Evolutionary conservation across 2,329 filamentous ascomycete species (phyloP).

Genomic region (Fusarium equiseti): DNA sequence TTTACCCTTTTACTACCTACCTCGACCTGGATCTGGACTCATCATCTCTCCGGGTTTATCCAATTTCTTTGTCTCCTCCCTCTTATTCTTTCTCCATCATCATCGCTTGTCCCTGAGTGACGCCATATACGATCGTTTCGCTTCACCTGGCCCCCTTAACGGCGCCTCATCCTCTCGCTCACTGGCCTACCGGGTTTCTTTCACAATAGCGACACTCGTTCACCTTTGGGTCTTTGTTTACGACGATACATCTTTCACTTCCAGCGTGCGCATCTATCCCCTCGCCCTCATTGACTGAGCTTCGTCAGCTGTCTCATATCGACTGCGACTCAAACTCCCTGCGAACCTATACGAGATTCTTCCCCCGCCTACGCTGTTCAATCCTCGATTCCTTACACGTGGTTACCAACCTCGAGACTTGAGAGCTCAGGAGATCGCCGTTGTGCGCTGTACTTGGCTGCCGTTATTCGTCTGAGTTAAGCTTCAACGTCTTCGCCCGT

Average conservation of each 20-base stretch:
- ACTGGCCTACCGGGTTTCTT: constrained; percentile 25
- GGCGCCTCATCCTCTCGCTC: constrained; percentile 34
- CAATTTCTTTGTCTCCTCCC: constrained; percentile 32
- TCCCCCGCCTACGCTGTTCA: not conserved
- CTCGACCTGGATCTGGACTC: not conserved
- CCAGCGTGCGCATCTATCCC: not conserved
- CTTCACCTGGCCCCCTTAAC: constrained; percentile 29
- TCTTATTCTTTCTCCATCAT: constrained; percentile 30
- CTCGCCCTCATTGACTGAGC: constrained; percentile 8
- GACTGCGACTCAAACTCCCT: constrained; percentile 18
- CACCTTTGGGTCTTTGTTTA: constrained; percentile 25
- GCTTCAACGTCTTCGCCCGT: constrained; percentile 39
- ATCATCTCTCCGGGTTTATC: constrained; percentile 28
- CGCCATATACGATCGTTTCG: constrained; percentile 34
- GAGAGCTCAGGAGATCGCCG: not conserved
- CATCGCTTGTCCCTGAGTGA: constrained; percentile 34
- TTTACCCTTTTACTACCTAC: constrained; percentile 1
- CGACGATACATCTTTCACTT: constrained; percentile 6
- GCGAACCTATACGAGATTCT: constrained; percentile 34
- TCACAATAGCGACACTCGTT: constrained; percentile 35
- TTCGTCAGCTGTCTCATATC: constrained; percentile 18
- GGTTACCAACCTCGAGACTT: not conserved
- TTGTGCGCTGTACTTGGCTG: not conserved
- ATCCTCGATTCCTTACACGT: constrained; percentile 19
- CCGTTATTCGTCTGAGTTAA: constrained; percentile 13